Evolutionary conservation across 2,329 filamentous ascomycete genomes (phyloP), one percentile per base, ranked within the genome.

Genomic region (Paracoccidioides lutzii): DNA sequence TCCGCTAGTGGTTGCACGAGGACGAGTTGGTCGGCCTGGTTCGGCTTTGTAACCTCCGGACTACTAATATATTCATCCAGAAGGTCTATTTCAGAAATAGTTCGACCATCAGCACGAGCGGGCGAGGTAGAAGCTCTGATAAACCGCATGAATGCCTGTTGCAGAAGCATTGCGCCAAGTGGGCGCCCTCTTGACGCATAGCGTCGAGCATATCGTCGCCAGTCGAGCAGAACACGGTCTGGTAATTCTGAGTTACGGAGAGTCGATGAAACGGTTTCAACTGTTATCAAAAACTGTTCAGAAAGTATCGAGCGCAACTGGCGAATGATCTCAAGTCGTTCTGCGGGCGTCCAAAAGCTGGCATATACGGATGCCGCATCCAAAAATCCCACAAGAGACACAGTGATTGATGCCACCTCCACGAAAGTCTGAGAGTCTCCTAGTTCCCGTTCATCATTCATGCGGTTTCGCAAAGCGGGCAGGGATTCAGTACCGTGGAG

Each of bases 301-400:
- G 89, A 91, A 10, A 98, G 75, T 15, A 95, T 78, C 37, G 78
- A 76, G 54, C 83, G 83, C 38, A 95, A 72, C 50, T 82, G 79
- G 58, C 86, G 80, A 14, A 96, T 80, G 49, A 97, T 72, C 3
- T 79, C 77, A 33, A 94, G 72, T 54, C 90, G 82, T 61, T 93
- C 87, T 3, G 81, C 79, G 1, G 85, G 76, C 57, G 76, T 82
- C 89, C 90, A 98, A 63, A 96, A 91, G 59, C 84, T 81, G 8
- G 85, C 81, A 66, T 90, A 82, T 5, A 83, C 81, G 3, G 90
- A 83, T 3, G 86, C 84, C 28, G 90, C 90, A 65, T 91, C 83
- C 53, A 98, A 73, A 66, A 98, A 96, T 0, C 93, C 94, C 30
- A 95, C 73, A n/a, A 98, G 75, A 0, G 91, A 91, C 50, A 95